Evolutionary conservation across 345 rosid species (phyloP).

Genomic region (Camelina sativa): DNA sequence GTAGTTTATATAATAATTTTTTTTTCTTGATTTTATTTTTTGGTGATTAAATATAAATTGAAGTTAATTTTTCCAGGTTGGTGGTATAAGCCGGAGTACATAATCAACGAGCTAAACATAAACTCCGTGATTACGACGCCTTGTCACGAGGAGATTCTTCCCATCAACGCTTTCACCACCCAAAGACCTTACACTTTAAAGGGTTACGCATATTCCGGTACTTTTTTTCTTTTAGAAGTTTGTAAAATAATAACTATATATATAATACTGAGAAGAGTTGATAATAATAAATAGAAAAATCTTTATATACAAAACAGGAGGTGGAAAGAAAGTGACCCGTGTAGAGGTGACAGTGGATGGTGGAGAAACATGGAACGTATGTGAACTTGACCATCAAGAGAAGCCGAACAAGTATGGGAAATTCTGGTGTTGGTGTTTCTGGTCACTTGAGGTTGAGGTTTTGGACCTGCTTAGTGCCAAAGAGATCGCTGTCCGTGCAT

Average conservation of each 20-base stretch:
- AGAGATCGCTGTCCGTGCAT: constrained; percentile 89
- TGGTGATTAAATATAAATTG: neutral
- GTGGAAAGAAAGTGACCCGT: constrained; percentile 93
- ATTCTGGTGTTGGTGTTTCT: constrained; percentile 97
- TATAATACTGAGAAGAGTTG: neutral
- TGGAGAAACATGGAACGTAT: constrained; percentile 88
- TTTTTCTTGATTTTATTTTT: neutral
- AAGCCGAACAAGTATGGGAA: constrained; percentile 71
- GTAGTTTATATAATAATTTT: neutral
- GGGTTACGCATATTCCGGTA: constrained; percentile 95
- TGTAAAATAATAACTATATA: neutral
- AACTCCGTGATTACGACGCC: constrained; percentile 94
- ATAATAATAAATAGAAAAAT: neutral
- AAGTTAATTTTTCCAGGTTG: constrained; percentile 54
- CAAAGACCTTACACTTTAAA: constrained; percentile 78
- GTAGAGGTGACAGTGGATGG: constrained; percentile 87
- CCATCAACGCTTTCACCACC: constrained; percentile 83
- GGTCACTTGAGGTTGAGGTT: constrained; percentile 83
- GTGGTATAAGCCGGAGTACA: constrained; percentile 95
- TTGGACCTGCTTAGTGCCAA: constrained; percentile 74
- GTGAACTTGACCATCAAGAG: constrained; percentile 72
- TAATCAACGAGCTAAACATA: constrained; percentile 88
- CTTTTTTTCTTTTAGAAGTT: neutral
- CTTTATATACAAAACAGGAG: constrained; percentile 50
- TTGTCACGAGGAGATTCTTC: constrained; percentile 76